phyloP scores from a whole-genome alignment of 1,284 basidiomycete genomes.

The Cystobasidium pallidum region DNA sequence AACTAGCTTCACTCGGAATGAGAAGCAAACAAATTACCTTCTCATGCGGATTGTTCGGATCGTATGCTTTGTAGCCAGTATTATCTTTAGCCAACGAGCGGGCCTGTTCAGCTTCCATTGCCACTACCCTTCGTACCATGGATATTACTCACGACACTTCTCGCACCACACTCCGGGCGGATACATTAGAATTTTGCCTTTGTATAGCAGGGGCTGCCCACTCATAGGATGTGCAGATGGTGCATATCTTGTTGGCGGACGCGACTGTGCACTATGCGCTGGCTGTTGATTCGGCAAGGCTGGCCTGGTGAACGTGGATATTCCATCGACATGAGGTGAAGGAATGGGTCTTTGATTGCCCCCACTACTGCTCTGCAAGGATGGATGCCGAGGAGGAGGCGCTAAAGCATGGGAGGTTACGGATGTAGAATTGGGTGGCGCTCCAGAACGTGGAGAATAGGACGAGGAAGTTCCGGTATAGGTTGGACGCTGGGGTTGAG shows the following conservation, averaged over 20 bases:
- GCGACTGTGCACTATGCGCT: constrained; percentile 26
- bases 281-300: constrained; percentile 18
- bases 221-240: constrained; percentile 47
- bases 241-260: constrained; percentile 37
- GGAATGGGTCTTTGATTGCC: constrained; percentile 2
- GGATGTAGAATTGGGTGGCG: constrained; percentile 20
- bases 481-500: constrained; percentile 10
- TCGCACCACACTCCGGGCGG: constrained; percentile 36
- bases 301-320: constrained; percentile 2
- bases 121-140: not conserved
- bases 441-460: constrained; percentile 25
- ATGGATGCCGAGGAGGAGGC: constrained; percentile 26
- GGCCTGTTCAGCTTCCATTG: not conserved
- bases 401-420: not conserved
- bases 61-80: constrained; percentile 41
- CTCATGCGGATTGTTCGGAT: constrained; percentile 29
- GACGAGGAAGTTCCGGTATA: constrained; percentile 15
- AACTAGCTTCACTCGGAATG: too few relatives aligned
- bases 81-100: constrained; percentile 12
- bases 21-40: constrained; percentile 17
- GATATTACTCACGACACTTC: constrained; percentile 38
- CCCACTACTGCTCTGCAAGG: constrained; percentile 1
- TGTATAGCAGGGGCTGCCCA: constrained; percentile 49
- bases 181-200: constrained; percentile 49
- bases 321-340: constrained; percentile 34